phyloP scores from a whole-genome alignment of 2,329 filamentous ascomycete genomes.

The Aspergillus ruber region DNA sequence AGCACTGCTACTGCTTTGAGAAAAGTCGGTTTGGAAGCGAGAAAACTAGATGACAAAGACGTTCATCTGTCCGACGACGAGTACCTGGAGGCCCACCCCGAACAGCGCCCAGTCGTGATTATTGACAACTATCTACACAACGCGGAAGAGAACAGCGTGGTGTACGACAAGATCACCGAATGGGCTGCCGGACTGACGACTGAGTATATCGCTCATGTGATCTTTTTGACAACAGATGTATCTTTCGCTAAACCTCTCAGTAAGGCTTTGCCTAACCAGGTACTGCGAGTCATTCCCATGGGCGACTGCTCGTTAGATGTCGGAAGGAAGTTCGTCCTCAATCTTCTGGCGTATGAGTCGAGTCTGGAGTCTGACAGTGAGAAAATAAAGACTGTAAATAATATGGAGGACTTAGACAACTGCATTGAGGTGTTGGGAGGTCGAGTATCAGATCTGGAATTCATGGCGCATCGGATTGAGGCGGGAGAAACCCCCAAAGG shows the following conservation, averaged over 20 bases:
- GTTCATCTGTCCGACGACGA: slow-evolving; percentile 70
- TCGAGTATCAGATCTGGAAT: slow-evolving; percentile 90
- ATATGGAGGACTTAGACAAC: slow-evolving; percentile 67
- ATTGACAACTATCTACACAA: slow-evolving; percentile 90
- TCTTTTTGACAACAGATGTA: slow-evolving; percentile 86
- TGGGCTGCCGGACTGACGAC: slow-evolving; percentile 85
- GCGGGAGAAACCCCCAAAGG: slow-evolving; percentile 72
- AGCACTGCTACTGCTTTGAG: slow-evolving; percentile 76
- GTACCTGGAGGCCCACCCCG: slow-evolving; percentile 83
- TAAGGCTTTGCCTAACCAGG: slow-evolving; percentile 80
- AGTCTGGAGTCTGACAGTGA: slow-evolving; percentile 31
- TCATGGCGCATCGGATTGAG: slow-evolving; percentile 82
- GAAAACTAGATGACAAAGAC: slow-evolving; percentile 69
- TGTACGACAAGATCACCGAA: slow-evolving; percentile 71
- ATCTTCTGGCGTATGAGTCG: slow-evolving; percentile 56
- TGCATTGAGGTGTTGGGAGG: slow-evolving; percentile 81
- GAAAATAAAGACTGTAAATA: slow-evolving; percentile 31
- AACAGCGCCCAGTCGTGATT: slow-evolving; percentile 73
- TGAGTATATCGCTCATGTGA: slow-evolving; percentile 83
- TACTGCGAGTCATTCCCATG: slow-evolving; percentile 79
- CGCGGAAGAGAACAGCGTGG: slow-evolving; percentile 59
- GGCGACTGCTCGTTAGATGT: slow-evolving; percentile 81
- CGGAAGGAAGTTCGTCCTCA: slow-evolving; percentile 84
- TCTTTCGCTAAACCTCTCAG: slow-evolving; percentile 82
- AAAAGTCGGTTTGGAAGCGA: slow-evolving; percentile 63